Base-by-base conservation (phyloP, 164 flowering plant species). In the Amborella trichopoda region DNA sequence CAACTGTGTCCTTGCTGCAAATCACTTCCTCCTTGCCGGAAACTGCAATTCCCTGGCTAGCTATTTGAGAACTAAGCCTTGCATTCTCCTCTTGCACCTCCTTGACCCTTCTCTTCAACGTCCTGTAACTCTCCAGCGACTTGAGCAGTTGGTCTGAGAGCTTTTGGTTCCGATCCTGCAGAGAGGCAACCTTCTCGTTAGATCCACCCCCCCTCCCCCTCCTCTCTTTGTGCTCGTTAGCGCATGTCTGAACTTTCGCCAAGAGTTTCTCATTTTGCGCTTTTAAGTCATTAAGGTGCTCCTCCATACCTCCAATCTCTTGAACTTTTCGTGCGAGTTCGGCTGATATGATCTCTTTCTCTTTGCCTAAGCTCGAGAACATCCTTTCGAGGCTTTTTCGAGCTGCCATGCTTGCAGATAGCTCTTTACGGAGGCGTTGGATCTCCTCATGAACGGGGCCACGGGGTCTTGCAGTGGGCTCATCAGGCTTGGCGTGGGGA, bases 341-440 rank as follows among this genome's bases (percentile, higher is more conserved):
- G 0, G 64, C 27, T 0, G 82, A 78, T 71, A 90, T 90, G 16
- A 90, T 83, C 57, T 76, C 78, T 62, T 83, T 90, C 59, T 90
- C 97, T 44, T 81, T 85, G 23, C 95, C 95, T 52, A 90, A 44
- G 60, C 88, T 74, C 4, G 86, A 73, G 61, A 94, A 85, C 91
- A 90, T 74, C 14, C 63, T 61, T 44, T 79, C 81, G 1, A 86
- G 70, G 69, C 83, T 75, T 61, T 81, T 83, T 21, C 77, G 43
- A 0, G 84, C 81, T 0, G 72, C 75, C 23, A 62, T 18, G 70
- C 69, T 69, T 0, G 74, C 71, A n/a, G 40, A 63, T 0, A 85
- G 74, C 68, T 81, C 75, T 28, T 46, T 72, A 20, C 72, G 62
- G 17, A 85, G 50, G 56, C 16, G 66, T 18, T 75, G 69, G 38